A percentile compares a stretch with the other conserved stretches of the same genome.
These are phyloP conservation scores for Acorus gramineus DNA, from an alignment of 106 monocot genomes.

Conservation along the genomic window DNA sequence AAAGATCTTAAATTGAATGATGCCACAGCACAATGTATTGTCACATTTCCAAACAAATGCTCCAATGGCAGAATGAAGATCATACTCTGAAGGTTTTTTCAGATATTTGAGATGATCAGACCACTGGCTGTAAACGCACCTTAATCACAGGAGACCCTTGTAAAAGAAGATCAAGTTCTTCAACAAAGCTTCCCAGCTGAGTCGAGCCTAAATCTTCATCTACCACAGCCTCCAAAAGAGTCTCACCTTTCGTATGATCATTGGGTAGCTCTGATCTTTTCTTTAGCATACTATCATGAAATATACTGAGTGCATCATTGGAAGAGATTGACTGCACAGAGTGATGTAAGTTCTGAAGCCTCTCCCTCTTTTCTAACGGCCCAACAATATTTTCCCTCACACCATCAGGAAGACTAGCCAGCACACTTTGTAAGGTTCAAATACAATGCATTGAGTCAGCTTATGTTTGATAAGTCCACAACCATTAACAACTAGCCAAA, in stretches of 20 bases:
- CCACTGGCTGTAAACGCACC: neutral
- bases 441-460: neutral
- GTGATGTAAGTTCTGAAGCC: slow-evolving; percentile 23
- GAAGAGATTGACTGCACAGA: slow-evolving; percentile 37
- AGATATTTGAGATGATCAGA: too few relatives aligned
- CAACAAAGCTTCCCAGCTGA: slow-evolving; percentile 18
- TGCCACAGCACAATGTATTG: too few relatives aligned
- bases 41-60: too few relatives aligned
- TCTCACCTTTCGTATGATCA: slow-evolving; percentile 1
- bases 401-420: slow-evolving; percentile 38
- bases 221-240: neutral
- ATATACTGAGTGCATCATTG: slow-evolving; percentile 37
- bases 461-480: neutral
- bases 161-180: slow-evolving; percentile 26
- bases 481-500: neutral
- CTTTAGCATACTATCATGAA: slow-evolving; percentile 14
- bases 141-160: slow-evolving; percentile 24
- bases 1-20: too few relatives aligned
- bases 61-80: too few relatives aligned
- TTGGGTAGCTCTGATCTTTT: neutral
- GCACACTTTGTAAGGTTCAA: slow-evolving; percentile 27
- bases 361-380: slow-evolving; percentile 19
- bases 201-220: slow-evolving; percentile 7
- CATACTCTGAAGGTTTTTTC: too few relatives aligned
- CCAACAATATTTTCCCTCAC: slow-evolving; percentile 43